phyloP scores from a whole-genome alignment of 257 asterid species.

The Plantago ovata region DNA sequence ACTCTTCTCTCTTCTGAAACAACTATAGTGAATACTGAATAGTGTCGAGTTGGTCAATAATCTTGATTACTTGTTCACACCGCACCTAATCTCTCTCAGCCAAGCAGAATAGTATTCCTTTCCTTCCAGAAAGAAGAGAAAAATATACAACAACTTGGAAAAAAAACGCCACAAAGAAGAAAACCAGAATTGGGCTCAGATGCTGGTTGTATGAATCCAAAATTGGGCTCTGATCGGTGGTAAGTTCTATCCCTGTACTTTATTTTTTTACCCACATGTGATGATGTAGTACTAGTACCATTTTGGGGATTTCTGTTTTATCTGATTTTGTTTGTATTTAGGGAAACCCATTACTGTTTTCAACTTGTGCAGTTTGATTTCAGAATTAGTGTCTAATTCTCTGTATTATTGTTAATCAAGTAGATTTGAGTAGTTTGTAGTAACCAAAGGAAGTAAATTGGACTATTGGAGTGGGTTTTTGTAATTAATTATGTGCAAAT shows the following conservation, averaged over 20 bases:
- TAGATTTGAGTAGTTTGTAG: neutral
- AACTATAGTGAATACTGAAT: too few species aligned
- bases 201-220: neutral
- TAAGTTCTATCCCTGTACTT: neutral
- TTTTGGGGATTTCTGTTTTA: neutral
- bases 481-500: conserved; percentile 2
- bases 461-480: neutral
- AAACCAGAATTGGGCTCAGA: neutral
- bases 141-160: neutral
- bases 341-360: neutral
- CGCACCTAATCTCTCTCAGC: neutral
- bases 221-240: neutral
- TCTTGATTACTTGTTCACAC: neutral
- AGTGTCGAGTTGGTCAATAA: too few species aligned
- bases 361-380: conserved; percentile 8
- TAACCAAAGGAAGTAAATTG: neutral
- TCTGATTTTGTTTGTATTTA: neutral
- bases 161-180: neutral
- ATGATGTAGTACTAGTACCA: neutral
- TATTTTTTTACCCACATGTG: neutral
- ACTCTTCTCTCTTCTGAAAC: too few species aligned
- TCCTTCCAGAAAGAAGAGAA: neutral
- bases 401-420: neutral
- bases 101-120: too few species aligned
- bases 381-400: neutral